A percentile compares a stretch with the other conserved stretches of the same genome.
phyloP scores from a whole-genome alignment of 805 yeast genomes.

The Yarrowia alimentaria region DNA sequence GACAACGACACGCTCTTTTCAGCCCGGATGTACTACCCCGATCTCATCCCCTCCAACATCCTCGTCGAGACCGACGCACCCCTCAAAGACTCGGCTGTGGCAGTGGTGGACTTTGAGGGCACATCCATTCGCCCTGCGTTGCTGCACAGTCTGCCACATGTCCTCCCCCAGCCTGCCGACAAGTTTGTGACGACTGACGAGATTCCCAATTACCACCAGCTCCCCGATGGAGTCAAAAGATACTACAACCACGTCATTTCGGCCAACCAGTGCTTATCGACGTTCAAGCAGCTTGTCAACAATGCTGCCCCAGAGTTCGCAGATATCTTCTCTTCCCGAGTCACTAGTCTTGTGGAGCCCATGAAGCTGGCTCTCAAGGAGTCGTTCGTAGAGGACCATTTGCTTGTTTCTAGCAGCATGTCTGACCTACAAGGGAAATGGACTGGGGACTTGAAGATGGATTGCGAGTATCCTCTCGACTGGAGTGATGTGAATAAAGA shows the following conservation, averaged over 20 bases:
- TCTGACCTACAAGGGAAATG: conserved; percentile 36
- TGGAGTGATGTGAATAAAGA: too few species aligned
- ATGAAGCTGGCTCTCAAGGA: conserved; percentile 37
- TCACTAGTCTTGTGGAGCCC: conserved; percentile 51
- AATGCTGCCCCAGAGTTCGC: conserved; percentile 57
- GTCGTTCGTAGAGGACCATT: conserved; percentile 32
- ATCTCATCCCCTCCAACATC: conserved; percentile 87
- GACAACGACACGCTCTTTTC: conserved; percentile 54
- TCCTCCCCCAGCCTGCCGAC: conserved; percentile 83
- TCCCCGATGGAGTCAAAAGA: conserved; percentile 70
- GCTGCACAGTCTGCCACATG: conserved; percentile 74
- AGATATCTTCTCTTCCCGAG: conserved; percentile 75
- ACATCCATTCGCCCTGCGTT: conserved; percentile 77
- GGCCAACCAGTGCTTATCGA: conserved; percentile 85
- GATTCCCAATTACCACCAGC: conserved; percentile 61
- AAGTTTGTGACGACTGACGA: conserved; percentile 78
- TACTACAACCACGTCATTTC: conserved; percentile 83
- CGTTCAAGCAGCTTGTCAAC: conserved; percentile 80
- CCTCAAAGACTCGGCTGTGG: conserved; percentile 37
- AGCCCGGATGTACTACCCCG: conserved; percentile 77
- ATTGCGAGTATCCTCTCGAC: conserved; percentile 53
- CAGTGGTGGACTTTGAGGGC: conserved; percentile 81
- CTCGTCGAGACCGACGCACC: conserved; percentile 46
- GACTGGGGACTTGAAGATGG: conserved; percentile 32
- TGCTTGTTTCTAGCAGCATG: conserved; percentile 39